Percentiles rank a stretch among this genome's conserved stretches.
Conservation (phyloP, 106 monocot species). For the Dactylorhiza incarnata region DNA sequence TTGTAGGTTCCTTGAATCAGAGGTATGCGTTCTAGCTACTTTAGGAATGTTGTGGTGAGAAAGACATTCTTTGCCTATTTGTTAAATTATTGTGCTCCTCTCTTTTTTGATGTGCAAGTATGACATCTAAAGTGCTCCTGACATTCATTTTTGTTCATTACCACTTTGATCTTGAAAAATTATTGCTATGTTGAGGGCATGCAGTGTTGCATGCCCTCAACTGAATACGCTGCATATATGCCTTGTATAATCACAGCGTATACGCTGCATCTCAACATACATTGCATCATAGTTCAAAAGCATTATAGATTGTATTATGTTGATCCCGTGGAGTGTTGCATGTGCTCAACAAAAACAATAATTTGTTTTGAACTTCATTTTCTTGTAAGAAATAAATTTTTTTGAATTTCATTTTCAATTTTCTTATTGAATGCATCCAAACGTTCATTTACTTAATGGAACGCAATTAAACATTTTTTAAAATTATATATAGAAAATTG, state of each 20-base stretch:
- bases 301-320: no score
- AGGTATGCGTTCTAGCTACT: conserved; percentile 13
- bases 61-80: background rate
- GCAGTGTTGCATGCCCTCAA: no score
- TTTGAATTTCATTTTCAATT: background rate
- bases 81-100: background rate
- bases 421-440: background rate
- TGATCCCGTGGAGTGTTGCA: no score
- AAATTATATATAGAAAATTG: no score
- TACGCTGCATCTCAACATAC: no score
- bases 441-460: background rate
- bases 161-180: no score
- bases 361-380: background rate
- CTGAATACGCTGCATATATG: no score
- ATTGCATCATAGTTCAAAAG: no score
- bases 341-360: background rate
- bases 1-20: conserved; percentile 29
- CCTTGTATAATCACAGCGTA: no score
- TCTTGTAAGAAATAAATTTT: background rate
- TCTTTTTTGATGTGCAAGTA: background rate
- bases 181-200: no score
- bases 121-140: background rate
- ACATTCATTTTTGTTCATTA: background rate
- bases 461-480: background rate
- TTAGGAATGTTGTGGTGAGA: background rate